Base-by-base conservation (phyloP, 2,329 filamentous ascomycete genomes). In the Kalmusia sp. region DNA sequence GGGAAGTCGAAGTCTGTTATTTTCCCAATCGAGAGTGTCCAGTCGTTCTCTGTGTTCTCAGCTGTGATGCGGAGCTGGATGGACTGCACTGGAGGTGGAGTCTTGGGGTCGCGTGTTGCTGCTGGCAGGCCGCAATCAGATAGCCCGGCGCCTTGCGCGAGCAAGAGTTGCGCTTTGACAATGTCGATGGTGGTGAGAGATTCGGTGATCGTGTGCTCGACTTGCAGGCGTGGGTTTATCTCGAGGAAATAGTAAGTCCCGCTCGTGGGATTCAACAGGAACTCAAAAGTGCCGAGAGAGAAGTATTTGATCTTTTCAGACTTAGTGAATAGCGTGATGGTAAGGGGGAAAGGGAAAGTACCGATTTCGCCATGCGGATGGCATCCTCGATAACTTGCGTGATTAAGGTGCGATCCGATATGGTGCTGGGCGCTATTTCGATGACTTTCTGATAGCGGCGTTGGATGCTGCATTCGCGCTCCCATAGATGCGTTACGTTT, bases 211-310 rank as follows among this genome's bases (percentile, higher is more conserved):
- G 84, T 86, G 62, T 87, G 84, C 58, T 87, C 84, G 33, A 87
- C 84, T 62, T 87, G 84, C 2, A 87, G 67, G 2, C 84, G 76
- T 0, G 84, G 84, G 50, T 87, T 87, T 57, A 86, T 78, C 61
- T 87, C 84, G 5, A 87, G 68, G 59, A 87, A 87, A 68, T 80
- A 87, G 65, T 81, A 84, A 21, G 83, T 78, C 1, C 67, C 65
- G 0, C 71, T 78, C 0, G 68, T 54, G 9, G 80, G 78, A 51
- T 82, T 82, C 11, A 86, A 77, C 0, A 89, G 75, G 52, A 88
- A 88, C 64, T 89, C 86, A 57, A 87, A 87, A 0, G 86, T 88
- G 7, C 86, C 86, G 0, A 88, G 73, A 0, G 82, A 86, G 41
- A 76, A 73, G 65, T 88, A 88, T 3, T 76, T 70, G 45, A 85